Conservation (phyloP, 2,329 filamentous ascomycete genomes). For the Sclerotinia spermophila region DNA sequence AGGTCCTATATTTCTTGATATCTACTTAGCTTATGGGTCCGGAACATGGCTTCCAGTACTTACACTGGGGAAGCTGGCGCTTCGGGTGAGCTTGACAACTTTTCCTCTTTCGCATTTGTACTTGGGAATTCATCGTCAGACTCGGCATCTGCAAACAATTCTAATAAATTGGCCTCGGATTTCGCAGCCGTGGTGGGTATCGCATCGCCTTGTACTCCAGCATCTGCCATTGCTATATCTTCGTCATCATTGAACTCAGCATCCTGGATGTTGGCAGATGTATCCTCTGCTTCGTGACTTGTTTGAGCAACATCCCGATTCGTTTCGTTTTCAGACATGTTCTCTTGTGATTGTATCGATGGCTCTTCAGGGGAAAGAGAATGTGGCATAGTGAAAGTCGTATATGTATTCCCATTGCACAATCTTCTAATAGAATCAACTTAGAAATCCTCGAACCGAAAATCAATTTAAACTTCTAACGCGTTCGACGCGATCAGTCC, state of each 20-base stretch:
- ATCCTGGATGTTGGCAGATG: conserved; percentile 19
- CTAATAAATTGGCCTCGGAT: conserved; percentile 49
- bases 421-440: background rate
- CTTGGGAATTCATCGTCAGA: conserved; percentile 61
- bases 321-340: conserved; percentile 36
- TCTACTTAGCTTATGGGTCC: conserved; percentile 11
- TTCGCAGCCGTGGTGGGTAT: conserved; percentile 21
- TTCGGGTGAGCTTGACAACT: conserved; percentile 44
- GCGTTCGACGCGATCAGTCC: conserved; percentile 12
- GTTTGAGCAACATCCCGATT: conserved; percentile 30
- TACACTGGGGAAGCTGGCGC: conserved; percentile 45
- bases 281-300: conserved; percentile 15
- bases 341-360: conserved; percentile 38
- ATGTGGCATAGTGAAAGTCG: conserved; percentile 43
- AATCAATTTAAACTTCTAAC: conserved; percentile 15
- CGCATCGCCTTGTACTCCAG: conserved; percentile 16
- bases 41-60: conserved; percentile 24
- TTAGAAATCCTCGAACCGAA: background rate
- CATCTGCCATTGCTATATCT: conserved; percentile 33
- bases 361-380: conserved; percentile 39
- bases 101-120: conserved; percentile 41
- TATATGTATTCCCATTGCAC: background rate
- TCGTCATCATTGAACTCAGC: conserved; percentile 23
- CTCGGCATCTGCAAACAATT: conserved; percentile 56
- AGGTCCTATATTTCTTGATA: conserved; percentile 37